A percentile compares a stretch with the other conserved stretches of the same genome.
Evolutionary conservation across 2,329 filamentous ascomycete genomes (phyloP).

Genomic region (Nemania sp.): DNA sequence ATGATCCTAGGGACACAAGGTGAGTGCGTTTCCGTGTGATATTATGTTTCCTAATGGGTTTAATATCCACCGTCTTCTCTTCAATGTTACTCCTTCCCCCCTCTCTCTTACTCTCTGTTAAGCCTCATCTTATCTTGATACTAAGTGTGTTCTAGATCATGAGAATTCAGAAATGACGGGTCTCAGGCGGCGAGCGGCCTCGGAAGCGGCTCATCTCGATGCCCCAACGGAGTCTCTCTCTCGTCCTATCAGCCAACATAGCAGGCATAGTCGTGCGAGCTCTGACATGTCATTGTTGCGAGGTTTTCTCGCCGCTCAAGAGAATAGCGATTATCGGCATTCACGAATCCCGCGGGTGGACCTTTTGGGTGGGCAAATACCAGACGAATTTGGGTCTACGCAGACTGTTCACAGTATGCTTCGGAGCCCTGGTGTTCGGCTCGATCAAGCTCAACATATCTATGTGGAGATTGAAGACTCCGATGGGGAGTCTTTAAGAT

Average conservation of each 20-base stretch:
- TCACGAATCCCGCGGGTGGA: slow-evolving; percentile 64
- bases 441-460: slow-evolving; percentile 59
- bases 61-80: neutral
- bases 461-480: slow-evolving; percentile 79
- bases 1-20: slow-evolving; percentile 76
- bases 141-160: slow-evolving; percentile 38
- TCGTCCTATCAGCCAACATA: slow-evolving; percentile 70
- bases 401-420: slow-evolving; percentile 63
- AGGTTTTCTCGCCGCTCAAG: slow-evolving; percentile 61
- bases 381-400: slow-evolving; percentile 60
- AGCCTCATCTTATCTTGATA: slow-evolving; percentile 4
- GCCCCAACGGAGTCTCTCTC: slow-evolving; percentile 62
- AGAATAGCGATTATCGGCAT: slow-evolving; percentile 58
- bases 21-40: slow-evolving; percentile 58
- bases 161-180: slow-evolving; percentile 58
- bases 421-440: slow-evolving; percentile 64
- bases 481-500: slow-evolving; percentile 72
- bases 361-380: slow-evolving; percentile 54
- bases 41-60: neutral
- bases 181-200: slow-evolving; percentile 68
- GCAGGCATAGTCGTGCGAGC: slow-evolving; percentile 76
- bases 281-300: slow-evolving; percentile 75
- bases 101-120: neutral
- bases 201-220: slow-evolving; percentile 69
- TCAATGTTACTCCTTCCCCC: neutral